Evolutionary conservation across 257 asterid species (phyloP), one percentile per base, ranked within the genome.

Genomic region (Agastache rugosa): DNA sequence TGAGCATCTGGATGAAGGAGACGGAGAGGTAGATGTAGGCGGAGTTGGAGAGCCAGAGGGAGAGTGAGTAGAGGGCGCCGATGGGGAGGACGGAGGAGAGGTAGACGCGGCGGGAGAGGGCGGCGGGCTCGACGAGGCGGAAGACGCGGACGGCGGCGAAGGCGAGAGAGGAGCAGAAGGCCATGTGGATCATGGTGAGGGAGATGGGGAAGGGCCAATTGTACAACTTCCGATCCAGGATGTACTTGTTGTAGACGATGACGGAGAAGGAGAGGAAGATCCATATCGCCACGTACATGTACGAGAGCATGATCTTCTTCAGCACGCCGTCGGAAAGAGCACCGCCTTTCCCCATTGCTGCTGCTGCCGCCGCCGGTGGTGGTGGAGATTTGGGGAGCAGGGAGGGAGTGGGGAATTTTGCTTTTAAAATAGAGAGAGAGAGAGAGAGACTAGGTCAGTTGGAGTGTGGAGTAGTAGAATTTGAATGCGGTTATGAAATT

Each of bases 161-260:
- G 42, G 94, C 96, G 50, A 90, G 80, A 62, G 88, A 80, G 4
- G 96, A 90, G 73, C 94, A 90, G 71, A 90, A 90, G 62, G 78
- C 63, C 96, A 90, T 88, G 85, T 90, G 96, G 60, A 90, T 88
- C 94, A 90, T 88, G 75, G 96, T 88, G 9, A 90, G 96, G 27
- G 96, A 90, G 73, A 90, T 86, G 23, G 93, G 96, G 44, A 73
- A 90, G 0, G 96, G 92, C 93, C 96, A 90, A 58, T 88, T 79
- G 83, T 90, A 90, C 82, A 86, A 89, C 79, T 88, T 85, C 6
- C 72, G 72, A 77, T 90, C 96, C 27, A 90, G 93, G 82, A 90
- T 90, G 83, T 84, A 90, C 17, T 90, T 90, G 90, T 90, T 90
- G 89, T 90, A 90, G 63, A 90, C 86, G 59, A 90, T 90, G 54